phyloP scores from a whole-genome alignment of 768 basidiomycete genomes.

The Hericium alpestre region DNA sequence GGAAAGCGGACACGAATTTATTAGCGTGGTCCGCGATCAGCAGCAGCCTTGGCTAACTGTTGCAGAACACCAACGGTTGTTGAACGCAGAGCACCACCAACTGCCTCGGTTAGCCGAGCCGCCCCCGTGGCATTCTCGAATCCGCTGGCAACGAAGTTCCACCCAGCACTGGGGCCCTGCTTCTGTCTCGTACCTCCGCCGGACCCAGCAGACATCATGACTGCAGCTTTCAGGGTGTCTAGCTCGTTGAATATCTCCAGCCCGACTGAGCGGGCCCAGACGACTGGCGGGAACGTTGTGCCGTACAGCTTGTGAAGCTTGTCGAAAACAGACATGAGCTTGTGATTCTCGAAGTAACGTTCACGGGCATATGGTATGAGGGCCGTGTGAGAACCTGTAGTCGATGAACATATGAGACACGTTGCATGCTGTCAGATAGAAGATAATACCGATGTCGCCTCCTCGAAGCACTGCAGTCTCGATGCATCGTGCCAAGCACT shows the following conservation, averaged over 20 bases:
- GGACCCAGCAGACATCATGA: slow-evolving; percentile 76
- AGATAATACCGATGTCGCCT: slow-evolving; percentile 63
- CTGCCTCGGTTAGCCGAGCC: slow-evolving; percentile 21
- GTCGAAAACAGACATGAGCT: slow-evolving; percentile 73
- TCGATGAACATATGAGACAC: not conserved
- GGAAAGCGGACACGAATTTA: no score
- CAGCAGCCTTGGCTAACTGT: slow-evolving; percentile 12
- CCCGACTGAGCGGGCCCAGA: slow-evolving; percentile 82
- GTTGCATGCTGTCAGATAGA: not conserved
- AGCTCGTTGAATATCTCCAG: slow-evolving; percentile 88
- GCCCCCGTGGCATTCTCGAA: slow-evolving; percentile 33
- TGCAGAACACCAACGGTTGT: slow-evolving; percentile 21
- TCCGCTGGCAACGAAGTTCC: slow-evolving; percentile 28
- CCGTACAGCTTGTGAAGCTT: slow-evolving; percentile 85
- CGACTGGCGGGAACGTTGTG: slow-evolving; percentile 52
- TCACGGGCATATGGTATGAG: slow-evolving; percentile 69
- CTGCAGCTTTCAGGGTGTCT: slow-evolving; percentile 64
- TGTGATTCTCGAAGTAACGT: slow-evolving; percentile 81
- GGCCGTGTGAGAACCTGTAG: slow-evolving; percentile 60
- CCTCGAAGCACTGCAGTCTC: slow-evolving; percentile 47
- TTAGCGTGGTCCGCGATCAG: not conserved
- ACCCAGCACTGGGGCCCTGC: slow-evolving; percentile 9
- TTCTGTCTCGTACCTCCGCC: not conserved
- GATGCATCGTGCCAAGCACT: slow-evolving; percentile 59
- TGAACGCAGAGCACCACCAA: slow-evolving; percentile 18